Evolutionary conservation across 208 protist genomes (phyloP).

Genomic region (Crithidia thermophila): DNA sequence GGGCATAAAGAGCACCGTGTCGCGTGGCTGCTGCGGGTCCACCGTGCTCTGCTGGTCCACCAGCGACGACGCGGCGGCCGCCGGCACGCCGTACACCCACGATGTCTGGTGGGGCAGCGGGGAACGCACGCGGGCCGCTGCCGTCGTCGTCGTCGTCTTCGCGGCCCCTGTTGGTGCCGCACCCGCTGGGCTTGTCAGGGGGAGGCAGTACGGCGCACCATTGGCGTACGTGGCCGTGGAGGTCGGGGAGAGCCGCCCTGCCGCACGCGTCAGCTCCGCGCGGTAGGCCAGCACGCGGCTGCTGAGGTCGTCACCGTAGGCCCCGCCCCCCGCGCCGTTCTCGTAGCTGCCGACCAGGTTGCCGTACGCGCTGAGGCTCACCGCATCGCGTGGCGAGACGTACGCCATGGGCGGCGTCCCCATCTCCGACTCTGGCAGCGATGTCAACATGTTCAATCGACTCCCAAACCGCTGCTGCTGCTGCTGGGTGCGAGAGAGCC

Average conservation of each 20-base stretch:
- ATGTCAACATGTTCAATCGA: no score
- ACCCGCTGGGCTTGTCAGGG: slow-evolving; percentile 12
- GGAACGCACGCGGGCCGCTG: not conserved
- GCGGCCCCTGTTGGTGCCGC: not conserved
- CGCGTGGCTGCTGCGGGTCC: slow-evolving; percentile 17
- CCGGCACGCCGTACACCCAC: slow-evolving; percentile 72
- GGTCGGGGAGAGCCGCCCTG: slow-evolving; percentile 22
- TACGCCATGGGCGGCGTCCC: slow-evolving; percentile 19
- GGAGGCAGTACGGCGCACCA: slow-evolving; percentile 28
- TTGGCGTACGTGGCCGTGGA: slow-evolving; percentile 30
- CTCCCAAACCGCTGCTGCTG: slow-evolving; percentile 10
- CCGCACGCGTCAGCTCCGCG: slow-evolving; percentile 31
- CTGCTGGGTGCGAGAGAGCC: slow-evolving; percentile 33
- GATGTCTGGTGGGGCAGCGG: slow-evolving; percentile 38
- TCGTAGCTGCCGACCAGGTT: slow-evolving; percentile 28
- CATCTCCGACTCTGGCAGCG: no score
- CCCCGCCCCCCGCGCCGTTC: slow-evolving; percentile 15
- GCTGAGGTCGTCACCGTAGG: slow-evolving; percentile 21
- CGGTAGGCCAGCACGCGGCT: slow-evolving; percentile 54
- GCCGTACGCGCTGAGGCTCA: slow-evolving; percentile 45
- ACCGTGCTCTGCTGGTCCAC: slow-evolving; percentile 15
- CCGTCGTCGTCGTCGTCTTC: not conserved
- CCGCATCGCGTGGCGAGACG: slow-evolving; percentile 53
- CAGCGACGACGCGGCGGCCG: slow-evolving; percentile 13
- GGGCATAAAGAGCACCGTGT: slow-evolving; percentile 40